Evolutionary conservation across 805 yeast species (phyloP).

Genomic region (Vanderwaltozyma polyspora): DNA sequence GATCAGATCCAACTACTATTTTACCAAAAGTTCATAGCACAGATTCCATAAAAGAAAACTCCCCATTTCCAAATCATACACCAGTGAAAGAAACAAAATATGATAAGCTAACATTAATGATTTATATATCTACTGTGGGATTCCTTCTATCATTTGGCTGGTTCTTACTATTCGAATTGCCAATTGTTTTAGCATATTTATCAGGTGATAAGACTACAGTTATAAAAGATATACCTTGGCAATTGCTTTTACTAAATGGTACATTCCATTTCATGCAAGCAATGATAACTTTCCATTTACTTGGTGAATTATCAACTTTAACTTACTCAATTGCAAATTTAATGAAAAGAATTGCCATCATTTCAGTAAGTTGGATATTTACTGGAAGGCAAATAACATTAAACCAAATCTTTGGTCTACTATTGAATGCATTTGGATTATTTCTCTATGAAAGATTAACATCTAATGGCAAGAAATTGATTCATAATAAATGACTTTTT

Average conservation of each 20-base stretch:
- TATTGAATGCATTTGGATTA: conserved; percentile 43
- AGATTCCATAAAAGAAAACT: conserved; percentile 6
- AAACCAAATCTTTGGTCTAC: conserved; percentile 39
- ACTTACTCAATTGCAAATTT: conserved; percentile 79
- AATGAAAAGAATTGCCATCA: conserved; percentile 80
- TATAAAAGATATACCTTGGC: conserved; percentile 32
- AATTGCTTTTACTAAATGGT: conserved; percentile 53
- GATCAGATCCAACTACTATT: conserved; percentile 7
- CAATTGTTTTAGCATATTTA: conserved; percentile 18
- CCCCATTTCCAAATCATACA: conserved; percentile 14
- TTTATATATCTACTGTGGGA: conserved; percentile 71
- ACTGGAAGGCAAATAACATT: conserved; percentile 39
- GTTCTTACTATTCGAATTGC: conserved; percentile 55
- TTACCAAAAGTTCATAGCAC: conserved; percentile 1
- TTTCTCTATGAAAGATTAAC: conserved; percentile 46
- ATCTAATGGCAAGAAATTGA: neutral
- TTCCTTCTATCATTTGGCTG: conserved; percentile 61
- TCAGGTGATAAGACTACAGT: conserved; percentile 11
- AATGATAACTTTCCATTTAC: conserved; percentile 65
- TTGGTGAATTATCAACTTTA: conserved; percentile 74
- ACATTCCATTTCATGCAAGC: conserved; percentile 71
- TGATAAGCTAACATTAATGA: conserved; percentile 69
- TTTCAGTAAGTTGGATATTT: conserved; percentile 63
- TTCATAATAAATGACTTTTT: neutral
- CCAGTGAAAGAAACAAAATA: conserved; percentile 33